Evolutionary conservation across 108 stramenopile genomes (phyloP), one percentile per base, ranked within the genome.

Genomic region (Cyclotella baltica): DNA sequence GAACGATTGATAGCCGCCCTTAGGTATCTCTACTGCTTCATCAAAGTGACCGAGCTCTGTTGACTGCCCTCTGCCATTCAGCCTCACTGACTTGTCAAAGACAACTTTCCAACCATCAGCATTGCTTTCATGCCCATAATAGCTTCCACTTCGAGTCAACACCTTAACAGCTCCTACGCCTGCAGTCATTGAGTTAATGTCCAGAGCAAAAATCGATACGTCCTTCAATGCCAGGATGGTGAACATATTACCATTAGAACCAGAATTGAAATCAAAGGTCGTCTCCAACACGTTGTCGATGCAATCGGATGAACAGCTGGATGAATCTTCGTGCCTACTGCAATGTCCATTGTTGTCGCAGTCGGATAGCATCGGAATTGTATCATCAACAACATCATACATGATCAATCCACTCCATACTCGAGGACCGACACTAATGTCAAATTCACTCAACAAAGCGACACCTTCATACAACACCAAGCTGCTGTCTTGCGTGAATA

Each of bases 181-280:
- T 27, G 37, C 63, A 9, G 64, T 30, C 51, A 65, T 66, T 0
- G 75, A 9, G 58, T 76, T 76, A 3, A 76, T 56, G 20, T 20
- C 53, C n/a, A 76, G 43, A 3, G 75, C 55, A 34, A 47, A 43
- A 30, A 76, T 58, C 3, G 65, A 64, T 33, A 76, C 27, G 33
- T 76, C 56, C 1, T 55, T 52, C 30, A 56, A 8, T 13, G 75
- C 75, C 36, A 57, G 56, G 3, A 76, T 29, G 1, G 34, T 29
- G 36, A 76, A 76, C 75, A 76, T 67, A 28, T 59, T 67, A 22
- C 75, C 75, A 22, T 48, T 67, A 6, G 75, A 76, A 20, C 75
- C 75, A 43, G 64, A 48, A 35, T 61, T 51, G 55, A 67, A 76
- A 10, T 76, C 65, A 36, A 67, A 67, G 3, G 75, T 67, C 6